Percentiles rank a stretch among this genome's conserved stretches.
phyloP scores from a whole-genome alignment of 1,284 basidiomycete species.

The Sphaerobolus stellatus region DNA sequence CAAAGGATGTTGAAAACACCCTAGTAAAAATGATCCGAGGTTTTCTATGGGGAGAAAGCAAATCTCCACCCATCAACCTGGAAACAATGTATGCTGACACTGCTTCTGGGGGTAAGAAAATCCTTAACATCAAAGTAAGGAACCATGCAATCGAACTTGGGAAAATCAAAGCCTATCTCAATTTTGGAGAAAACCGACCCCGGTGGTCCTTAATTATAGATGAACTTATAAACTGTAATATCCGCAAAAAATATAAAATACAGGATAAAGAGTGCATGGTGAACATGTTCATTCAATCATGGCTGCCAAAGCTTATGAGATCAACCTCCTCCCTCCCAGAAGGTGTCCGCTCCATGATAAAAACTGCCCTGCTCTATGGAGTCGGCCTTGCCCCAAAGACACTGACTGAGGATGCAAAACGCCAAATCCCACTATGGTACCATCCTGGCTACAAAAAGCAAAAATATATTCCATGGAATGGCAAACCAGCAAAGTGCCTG shows the following conservation, averaged over 20 bases:
- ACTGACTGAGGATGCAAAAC: neutral
- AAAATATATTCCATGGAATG: neutral
- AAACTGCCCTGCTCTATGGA: neutral
- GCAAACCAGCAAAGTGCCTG: neutral
- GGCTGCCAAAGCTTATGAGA: neutral
- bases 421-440: neutral
- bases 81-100: conserved; percentile 19
- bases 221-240: conserved; percentile 4
- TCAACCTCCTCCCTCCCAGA: neutral
- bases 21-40: conserved; percentile 3
- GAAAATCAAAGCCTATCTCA: conserved; percentile 19
- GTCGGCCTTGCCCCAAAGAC: neutral
- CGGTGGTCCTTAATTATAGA: conserved; percentile 26
- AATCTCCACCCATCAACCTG: conserved; percentile 20
- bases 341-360: neutral
- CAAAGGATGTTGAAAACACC: neutral
- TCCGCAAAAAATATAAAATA: neutral
- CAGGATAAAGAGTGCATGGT: neutral
- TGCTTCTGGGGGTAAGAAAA: neutral
- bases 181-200: conserved; percentile 14
- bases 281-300: neutral
- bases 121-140: neutral
- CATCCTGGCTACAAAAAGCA: neutral
- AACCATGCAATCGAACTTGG: neutral
- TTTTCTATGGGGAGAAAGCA: conserved; percentile 15